A percentile compares a stretch with the other conserved stretches of the same genome.
phyloP scores from a whole-genome alignment of 106 monocot genomes.

The Vanilla planifolia region DNA sequence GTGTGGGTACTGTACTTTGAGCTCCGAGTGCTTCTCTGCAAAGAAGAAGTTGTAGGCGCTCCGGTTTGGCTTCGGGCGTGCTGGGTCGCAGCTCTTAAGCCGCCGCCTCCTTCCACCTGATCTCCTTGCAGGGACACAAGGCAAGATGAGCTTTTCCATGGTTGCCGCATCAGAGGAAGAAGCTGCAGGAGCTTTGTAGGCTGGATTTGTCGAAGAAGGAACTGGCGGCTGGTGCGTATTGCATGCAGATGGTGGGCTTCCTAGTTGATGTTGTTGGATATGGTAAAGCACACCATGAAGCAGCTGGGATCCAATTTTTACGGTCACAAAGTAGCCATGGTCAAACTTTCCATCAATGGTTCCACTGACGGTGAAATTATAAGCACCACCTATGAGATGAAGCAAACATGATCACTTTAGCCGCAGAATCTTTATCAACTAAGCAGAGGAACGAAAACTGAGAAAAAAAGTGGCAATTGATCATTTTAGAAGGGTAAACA shows the following conservation, averaged over 20 bases:
- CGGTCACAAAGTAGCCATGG: conserved; percentile 75
- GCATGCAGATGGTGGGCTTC: not conserved
- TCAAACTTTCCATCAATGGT: conserved; percentile 80
- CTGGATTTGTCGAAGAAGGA: no score
- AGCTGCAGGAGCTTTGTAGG: not conserved
- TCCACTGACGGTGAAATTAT: conserved; percentile 51
- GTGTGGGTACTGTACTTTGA: conserved; percentile 43
- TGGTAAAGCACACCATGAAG: conserved; percentile 80
- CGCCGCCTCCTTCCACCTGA: conserved; percentile 9
- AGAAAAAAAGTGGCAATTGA: not conserved
- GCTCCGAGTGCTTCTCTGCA: conserved; percentile 57
- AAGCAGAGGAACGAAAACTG: not conserved
- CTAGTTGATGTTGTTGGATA: conserved; percentile 6
- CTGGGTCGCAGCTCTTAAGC: conserved; percentile 46
- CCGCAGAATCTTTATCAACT: not conserved
- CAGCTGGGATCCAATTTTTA: conserved; percentile 38
- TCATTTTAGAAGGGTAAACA: no score
- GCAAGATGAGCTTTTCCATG: not conserved
- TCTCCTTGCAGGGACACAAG: conserved; percentile 8
- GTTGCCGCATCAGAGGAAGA: conserved; percentile 1
- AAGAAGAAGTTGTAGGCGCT: conserved; percentile 97
- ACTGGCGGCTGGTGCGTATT: not conserved
- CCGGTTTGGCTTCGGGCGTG: conserved; percentile 73
- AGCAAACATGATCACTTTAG: not conserved
- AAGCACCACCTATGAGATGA: conserved; percentile 3